Evolutionary conservation across 495 filamentous ascomycete genomes (phyloP).

Genomic region (Pyronema omphalodes): DNA sequence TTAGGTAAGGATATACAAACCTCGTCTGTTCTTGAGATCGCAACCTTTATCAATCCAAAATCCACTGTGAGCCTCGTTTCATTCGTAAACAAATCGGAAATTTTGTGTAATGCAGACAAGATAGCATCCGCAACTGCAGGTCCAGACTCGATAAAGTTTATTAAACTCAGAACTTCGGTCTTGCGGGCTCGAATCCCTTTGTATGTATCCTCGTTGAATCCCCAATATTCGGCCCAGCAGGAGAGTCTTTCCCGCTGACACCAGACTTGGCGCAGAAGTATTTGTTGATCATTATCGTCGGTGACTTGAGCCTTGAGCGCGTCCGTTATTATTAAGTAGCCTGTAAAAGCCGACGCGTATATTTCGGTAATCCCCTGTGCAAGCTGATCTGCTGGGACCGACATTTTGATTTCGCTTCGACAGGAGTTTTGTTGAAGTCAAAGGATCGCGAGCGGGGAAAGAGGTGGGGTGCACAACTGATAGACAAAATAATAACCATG

Average conservation of each 20-base stretch:
- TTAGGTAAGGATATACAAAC: neutral
- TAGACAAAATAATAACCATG: too few species aligned
- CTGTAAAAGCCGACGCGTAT: neutral
- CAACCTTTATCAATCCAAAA: neutral
- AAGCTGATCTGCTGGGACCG: neutral
- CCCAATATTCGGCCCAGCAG: conserved; percentile 1
- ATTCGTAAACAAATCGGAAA: neutral
- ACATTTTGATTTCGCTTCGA: too few species aligned
- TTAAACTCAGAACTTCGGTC: neutral
- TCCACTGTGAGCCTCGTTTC: neutral
- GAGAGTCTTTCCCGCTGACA: neutral
- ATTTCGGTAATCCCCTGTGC: neutral
- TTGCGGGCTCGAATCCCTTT: neutral
- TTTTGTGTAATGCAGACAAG: neutral
- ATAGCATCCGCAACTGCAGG: neutral
- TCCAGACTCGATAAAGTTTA: neutral
- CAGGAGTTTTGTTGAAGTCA: neutral
- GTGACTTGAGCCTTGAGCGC: neutral
- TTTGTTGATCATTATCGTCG: neutral
- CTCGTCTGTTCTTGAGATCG: neutral
- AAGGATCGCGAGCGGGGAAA: neutral
- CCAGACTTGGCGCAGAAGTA: neutral
- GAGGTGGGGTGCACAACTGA: neutral
- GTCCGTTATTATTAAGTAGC: neutral
- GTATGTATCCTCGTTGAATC: neutral